A percentile compares a stretch with the other conserved stretches of the same genome.
Conservation (phyloP, 2,329 filamentous ascomycete genomes). For the Coniochaeta pulveracea region DNA sequence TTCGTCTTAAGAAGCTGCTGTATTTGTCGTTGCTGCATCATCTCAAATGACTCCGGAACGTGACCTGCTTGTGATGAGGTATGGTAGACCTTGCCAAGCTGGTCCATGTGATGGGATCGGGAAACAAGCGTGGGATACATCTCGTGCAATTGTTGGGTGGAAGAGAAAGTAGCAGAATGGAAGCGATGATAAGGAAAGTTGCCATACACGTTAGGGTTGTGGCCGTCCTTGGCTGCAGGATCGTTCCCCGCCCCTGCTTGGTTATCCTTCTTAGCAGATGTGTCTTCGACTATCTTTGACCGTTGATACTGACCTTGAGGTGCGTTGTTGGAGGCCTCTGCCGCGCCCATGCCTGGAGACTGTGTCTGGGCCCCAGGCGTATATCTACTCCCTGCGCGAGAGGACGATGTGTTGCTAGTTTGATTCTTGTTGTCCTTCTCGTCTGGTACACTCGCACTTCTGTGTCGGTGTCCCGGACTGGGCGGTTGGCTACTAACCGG, state of each 20-base stretch:
- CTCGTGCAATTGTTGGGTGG: too few relatives aligned
- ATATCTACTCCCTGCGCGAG: neutral
- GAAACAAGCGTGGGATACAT: too few relatives aligned
- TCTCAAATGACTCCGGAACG: neutral
- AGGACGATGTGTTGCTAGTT: conserved; percentile 2
- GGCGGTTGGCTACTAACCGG: conserved; percentile 8
- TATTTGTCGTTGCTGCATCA: neutral
- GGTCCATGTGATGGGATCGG: too few relatives aligned
- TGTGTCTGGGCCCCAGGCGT: neutral
- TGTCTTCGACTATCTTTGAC: neutral
- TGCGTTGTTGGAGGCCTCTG: neutral
- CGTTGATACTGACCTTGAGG: neutral
- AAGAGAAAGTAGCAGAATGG: conserved; percentile 6
- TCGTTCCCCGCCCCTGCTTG: too few relatives aligned
- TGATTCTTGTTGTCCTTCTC: conserved; percentile 16
- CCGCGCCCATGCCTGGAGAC: neutral
- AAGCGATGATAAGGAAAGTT: too few relatives aligned
- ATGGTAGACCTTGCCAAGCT: too few relatives aligned
- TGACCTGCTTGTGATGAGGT: conserved; percentile 1
- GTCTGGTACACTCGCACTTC: conserved; percentile 20
- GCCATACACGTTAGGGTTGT: too few relatives aligned
- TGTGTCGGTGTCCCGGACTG: conserved; percentile 13
- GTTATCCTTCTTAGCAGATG: conserved; percentile 17
- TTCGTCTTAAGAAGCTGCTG: neutral
- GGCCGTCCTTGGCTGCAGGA: too few relatives aligned